Evolutionary conservation across 2,329 filamentous ascomycete species (phyloP).

Genomic region (Nemania diffusa): DNA sequence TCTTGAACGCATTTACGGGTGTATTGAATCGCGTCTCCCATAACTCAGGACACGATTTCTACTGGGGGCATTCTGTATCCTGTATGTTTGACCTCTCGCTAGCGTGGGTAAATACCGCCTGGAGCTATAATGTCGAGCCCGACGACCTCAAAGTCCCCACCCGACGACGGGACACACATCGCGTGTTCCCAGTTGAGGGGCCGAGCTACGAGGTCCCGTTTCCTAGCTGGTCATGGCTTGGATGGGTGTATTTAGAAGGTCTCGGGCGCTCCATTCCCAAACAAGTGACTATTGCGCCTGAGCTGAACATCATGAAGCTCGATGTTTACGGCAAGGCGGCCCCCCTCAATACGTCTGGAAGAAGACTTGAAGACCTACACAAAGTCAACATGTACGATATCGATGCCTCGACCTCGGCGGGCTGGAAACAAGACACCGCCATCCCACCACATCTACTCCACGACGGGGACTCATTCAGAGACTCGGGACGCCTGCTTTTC

Average conservation of each 20-base stretch:
- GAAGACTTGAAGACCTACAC: conserved; percentile 19
- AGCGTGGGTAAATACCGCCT: conserved; percentile 36
- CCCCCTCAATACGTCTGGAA: background rate
- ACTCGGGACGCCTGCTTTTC: conserved; percentile 37
- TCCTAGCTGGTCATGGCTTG: conserved; percentile 40
- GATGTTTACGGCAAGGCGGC: conserved; percentile 33
- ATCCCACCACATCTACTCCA: conserved; percentile 29
- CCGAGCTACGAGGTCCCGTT: conserved; percentile 25
- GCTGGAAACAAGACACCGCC: conserved; percentile 35
- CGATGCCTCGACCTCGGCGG: conserved; percentile 33
- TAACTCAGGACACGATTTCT: conserved; percentile 35
- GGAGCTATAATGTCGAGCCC: conserved; percentile 23
- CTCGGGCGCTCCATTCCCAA: conserved; percentile 29
- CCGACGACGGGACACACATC: conserved; percentile 31
- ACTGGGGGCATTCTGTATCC: conserved; percentile 38
- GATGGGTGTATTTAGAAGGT: conserved; percentile 32
- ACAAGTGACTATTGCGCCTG: conserved; percentile 30
- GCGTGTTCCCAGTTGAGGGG: conserved; percentile 21
- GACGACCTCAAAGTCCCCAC: conserved; percentile 1
- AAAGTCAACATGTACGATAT: conserved; percentile 34
- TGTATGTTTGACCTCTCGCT: conserved; percentile 35
- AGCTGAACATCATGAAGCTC: conserved; percentile 37
- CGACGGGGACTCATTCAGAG: conserved; percentile 23
- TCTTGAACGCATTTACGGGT: conserved; percentile 35
- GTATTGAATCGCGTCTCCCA: conserved; percentile 29